Evolutionary conservation across 75 land plant species (phyloP).

Genomic region (Azolla pinnata): DNA sequence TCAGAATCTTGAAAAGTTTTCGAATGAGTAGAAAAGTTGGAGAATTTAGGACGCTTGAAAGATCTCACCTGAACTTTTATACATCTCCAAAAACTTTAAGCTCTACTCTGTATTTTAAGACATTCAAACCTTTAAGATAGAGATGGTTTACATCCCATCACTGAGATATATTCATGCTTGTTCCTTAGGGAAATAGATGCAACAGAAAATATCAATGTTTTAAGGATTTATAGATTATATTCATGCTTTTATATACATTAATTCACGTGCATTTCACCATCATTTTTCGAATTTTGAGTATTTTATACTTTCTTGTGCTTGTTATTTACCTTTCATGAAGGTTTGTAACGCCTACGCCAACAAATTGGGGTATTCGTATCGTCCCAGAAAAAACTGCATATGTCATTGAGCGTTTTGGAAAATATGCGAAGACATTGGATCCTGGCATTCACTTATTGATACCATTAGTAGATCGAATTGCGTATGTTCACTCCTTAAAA

Average conservation of each 20-base stretch:
- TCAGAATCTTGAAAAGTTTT: too few relatives aligned
- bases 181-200: too few relatives aligned
- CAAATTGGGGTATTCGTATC: conserved; percentile 83
- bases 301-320: not conserved
- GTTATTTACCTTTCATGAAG: conserved; percentile 7
- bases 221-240: not conserved
- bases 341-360: conserved; percentile 47
- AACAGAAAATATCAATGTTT: too few relatives aligned
- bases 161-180: too few relatives aligned
- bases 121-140: too few relatives aligned
- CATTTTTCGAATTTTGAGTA: not conserved
- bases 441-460: conserved; percentile 79
- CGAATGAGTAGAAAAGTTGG: too few relatives aligned
- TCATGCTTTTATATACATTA: not conserved
- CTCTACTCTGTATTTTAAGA: too few relatives aligned
- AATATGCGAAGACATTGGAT: conserved; percentile 58
- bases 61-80: too few relatives aligned
- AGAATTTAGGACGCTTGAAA: too few relatives aligned
- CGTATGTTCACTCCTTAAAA: conserved; percentile 89
- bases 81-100: too few relatives aligned
- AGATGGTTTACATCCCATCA: too few relatives aligned
- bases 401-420: conserved; percentile 87
- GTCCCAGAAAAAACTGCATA: conserved; percentile 91
- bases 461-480: conserved; percentile 81
- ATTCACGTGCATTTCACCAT: not conserved